Conservation (phyloP, 1,139 yeast species). For the Debaryomycetaceae sp. region DNA sequence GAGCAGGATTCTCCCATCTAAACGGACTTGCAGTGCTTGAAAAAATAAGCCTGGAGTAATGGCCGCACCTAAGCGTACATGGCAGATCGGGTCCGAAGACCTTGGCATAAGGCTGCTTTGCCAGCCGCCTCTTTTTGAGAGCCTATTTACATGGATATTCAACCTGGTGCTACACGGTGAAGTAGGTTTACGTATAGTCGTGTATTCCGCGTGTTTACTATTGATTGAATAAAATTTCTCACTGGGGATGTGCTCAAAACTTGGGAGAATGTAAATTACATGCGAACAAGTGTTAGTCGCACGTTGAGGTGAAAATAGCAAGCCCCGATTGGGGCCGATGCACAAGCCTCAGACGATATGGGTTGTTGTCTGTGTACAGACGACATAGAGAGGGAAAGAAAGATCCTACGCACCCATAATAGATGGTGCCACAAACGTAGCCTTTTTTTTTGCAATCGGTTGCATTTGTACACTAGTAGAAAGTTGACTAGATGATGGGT, state of each 20-base stretch:
- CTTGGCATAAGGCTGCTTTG: no score
- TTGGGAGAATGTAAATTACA: background rate
- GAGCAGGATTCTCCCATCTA: background rate
- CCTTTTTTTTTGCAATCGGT: background rate
- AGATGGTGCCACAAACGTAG: background rate
- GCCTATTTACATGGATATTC: no score
- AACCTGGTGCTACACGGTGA: no score
- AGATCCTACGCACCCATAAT: background rate
- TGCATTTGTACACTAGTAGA: background rate
- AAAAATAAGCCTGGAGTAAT: no score
- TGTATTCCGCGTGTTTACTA: background rate
- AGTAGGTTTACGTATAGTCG: background rate
- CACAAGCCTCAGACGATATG: background rate
- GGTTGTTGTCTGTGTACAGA: background rate
- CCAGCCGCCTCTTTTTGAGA: no score
- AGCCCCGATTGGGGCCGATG: background rate
- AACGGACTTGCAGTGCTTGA: no score
- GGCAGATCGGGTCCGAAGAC: no score
- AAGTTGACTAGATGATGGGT: background rate
- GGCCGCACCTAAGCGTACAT: no score
- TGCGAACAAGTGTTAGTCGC: background rate
- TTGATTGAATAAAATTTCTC: background rate
- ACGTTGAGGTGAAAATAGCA: background rate
- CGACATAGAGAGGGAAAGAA: background rate
- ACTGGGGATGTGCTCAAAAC: background rate